Evolutionary conservation across 2,329 filamentous ascomycete species (phyloP).

Genomic region (Fusarium sp.): DNA sequence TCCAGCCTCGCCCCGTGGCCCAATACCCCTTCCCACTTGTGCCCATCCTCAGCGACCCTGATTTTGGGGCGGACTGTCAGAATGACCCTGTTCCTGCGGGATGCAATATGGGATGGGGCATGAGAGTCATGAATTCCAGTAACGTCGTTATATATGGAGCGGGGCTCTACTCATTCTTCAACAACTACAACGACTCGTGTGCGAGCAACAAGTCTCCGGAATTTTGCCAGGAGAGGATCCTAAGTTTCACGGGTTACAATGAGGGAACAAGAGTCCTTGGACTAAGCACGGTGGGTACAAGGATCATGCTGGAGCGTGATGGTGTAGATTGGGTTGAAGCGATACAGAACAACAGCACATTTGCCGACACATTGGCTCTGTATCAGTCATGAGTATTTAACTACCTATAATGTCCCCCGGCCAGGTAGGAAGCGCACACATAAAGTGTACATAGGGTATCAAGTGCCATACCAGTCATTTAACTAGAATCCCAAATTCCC

Average conservation of each 20-base stretch:
- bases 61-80: conserved; percentile 39
- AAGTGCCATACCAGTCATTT: conserved; percentile 33
- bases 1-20: conserved; percentile 73
- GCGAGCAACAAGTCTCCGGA: conserved; percentile 55
- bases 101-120: conserved; percentile 74
- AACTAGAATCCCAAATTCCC: conserved; percentile 62
- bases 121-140: conserved; percentile 68
- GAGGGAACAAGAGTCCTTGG: conserved; percentile 42
- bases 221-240: conserved; percentile 61
- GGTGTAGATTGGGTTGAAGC: conserved; percentile 38
- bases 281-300: conserved; percentile 46
- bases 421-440: not conserved
- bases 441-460: conserved; percentile 38
- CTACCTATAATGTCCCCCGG: conserved; percentile 14
- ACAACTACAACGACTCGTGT: conserved; percentile 68
- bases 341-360: conserved; percentile 45
- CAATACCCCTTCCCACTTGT: conserved; percentile 66
- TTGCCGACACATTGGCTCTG: conserved; percentile 45
- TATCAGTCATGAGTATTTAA: conserved; percentile 38
- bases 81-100: conserved; percentile 58
- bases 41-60: conserved; percentile 47
- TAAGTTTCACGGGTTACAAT: conserved; percentile 44
- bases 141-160: conserved; percentile 71
- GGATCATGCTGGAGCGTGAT: conserved; percentile 42
- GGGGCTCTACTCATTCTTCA: conserved; percentile 77